phyloP scores from a whole-genome alignment of 805 yeast species.

The Candida hungchunana region DNA sequence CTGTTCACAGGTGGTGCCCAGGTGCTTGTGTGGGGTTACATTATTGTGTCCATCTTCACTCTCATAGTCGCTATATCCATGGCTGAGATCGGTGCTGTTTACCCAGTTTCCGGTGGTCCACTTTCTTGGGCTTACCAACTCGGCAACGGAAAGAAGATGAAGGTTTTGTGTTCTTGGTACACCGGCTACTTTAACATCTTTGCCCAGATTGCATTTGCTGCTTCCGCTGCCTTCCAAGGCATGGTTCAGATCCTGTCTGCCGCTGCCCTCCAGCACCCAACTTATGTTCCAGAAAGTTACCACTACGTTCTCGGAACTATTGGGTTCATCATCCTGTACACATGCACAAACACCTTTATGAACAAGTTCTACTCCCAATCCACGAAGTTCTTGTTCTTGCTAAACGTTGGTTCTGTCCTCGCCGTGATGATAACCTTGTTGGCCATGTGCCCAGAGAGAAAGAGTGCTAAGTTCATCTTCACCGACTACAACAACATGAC shows the following conservation, averaged over 20 bases:
- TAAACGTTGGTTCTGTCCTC: constrained; percentile 20
- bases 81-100: constrained; percentile 33
- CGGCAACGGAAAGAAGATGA: constrained; percentile 23
- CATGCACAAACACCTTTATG: constrained; percentile 20
- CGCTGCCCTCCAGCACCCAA: constrained; percentile 18
- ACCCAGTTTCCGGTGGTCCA: constrained; percentile 32
- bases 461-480: constrained; percentile 24
- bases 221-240: constrained; percentile 27
- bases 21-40: constrained; percentile 27
- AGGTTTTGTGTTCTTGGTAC: constrained; percentile 28
- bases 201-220: constrained; percentile 27
- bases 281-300: constrained; percentile 16
- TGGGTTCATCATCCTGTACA: constrained; percentile 24
- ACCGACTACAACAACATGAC: constrained; percentile 24
- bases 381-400: constrained; percentile 17
- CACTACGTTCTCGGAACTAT: constrained; percentile 23
- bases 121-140: constrained; percentile 33
- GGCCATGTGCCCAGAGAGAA: constrained; percentile 23
- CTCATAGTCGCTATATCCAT: constrained; percentile 23
- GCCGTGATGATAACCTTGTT: constrained; percentile 21
- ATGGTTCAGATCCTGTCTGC: constrained; percentile 22
- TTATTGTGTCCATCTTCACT: constrained; percentile 25
- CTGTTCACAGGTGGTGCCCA: constrained; percentile 25
- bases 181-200: constrained; percentile 30
- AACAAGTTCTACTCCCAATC: constrained; percentile 24